Evolutionary conservation across 352 stramenopile species (phyloP), one percentile per base, ranked within the genome.

Genomic region (Discostella stelligera): DNA sequence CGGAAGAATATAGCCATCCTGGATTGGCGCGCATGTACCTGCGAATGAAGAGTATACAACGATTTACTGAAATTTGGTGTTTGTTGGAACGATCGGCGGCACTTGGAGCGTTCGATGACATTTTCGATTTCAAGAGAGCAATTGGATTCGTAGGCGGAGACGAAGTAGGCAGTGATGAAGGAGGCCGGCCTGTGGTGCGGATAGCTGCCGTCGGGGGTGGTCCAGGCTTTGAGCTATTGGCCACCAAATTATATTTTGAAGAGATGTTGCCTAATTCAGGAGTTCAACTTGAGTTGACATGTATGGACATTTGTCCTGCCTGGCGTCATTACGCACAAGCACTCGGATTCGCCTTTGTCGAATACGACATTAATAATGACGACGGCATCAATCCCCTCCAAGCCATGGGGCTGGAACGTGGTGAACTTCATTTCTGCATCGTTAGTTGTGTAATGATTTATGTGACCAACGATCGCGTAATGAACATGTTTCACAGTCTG

Each of bases 401-500:
- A 13, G 62, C 41, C 48, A 50, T 60, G 48, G 62, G 62, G 41
- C 46, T 70, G 41, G 61, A 75, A 27, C 16, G 16, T 13, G 61
- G 30, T 0, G 44, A 63, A 16, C 30, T 75, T 9, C n/a, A 56
- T 23, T 60, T 78, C 32, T 78, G 70, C 54, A 64, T 78, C 14
- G 53, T 78, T 14, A 74, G 62, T 46, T 74, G 68, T 58, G 60
- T 78, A 13, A 74, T 78, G 70, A 74, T 69, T 18, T 78, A 78
- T 54, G 65, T 59, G 25, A 78, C 61, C 3, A 71, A 61, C 54
- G 48, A 78, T 37, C 54, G 18, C 13, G 44, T 56, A 3, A 71
- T 71, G 48, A 66, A 75, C 18, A 62, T 78, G 37, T 74, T 78
- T 39, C 23, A 52, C 18, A 21, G 8, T 14, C 70, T 78, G 1